Base-by-base conservation (phyloP, 805 yeast genomes). In the Starmerella apis region DNA sequence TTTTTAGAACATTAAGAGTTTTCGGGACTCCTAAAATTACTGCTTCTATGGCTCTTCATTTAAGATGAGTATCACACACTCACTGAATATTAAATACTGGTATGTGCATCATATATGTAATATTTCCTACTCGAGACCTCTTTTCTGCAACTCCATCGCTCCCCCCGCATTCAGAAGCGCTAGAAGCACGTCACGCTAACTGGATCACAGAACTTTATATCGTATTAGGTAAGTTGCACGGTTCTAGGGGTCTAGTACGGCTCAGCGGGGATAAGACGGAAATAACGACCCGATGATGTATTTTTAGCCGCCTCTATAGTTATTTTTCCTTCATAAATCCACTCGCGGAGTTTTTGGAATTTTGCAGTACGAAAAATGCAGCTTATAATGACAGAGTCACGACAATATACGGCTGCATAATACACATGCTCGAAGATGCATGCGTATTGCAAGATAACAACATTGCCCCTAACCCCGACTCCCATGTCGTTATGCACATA, bases 391-490 rank as follows among this genome's bases (percentile, higher is more conserved):
- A 31, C 35, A 14, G 13, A n/a, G 16, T 10, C 16, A 18, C 7
- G 16, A 18, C 6, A 14, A 10, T 10, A 13, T 2, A 13, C 16
- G 35, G n/a, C 22, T 33, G 37, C 37, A 33, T 33, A 3, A 6
- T 33, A 33, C 37, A 33, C 22, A 33, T 33, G 37, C 37, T n/a
- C 37, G 37, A 33, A 22, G 7, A 22, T 38, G 43, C 43, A 38
- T 38, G 43, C 43, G 43, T 38, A 24, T 38, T 30, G 22, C 25
- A 38, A 23, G 43, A 38, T 38, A 38, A 38, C 43, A 38, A 5
- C 11, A 4, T 14, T 5, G 7, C 16, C 16, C 43, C 43, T 24
- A 38, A 24, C 43, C 28, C 23, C 43, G 20, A 38, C 25, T 24
- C 30, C 28, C 43, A 38, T 23, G 30, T 38, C 43, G 31, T n/a